Evolutionary conservation across 1,284 basidiomycete species (phyloP).

Genomic region (Boletus coffeatus): DNA sequence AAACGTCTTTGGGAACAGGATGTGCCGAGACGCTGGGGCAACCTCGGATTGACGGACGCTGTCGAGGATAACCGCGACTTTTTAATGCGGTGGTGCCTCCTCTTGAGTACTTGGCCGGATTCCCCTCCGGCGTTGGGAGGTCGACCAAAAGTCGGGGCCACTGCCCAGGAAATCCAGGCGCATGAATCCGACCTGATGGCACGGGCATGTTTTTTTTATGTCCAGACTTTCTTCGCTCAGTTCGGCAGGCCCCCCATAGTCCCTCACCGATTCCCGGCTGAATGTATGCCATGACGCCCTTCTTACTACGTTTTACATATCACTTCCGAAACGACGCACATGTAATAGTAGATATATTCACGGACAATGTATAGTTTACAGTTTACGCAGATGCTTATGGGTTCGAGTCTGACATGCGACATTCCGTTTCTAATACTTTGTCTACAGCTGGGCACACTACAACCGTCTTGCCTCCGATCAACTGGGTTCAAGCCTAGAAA

Average conservation of each 20-base stretch:
- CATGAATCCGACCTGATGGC: neutral
- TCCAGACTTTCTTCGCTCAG: neutral
- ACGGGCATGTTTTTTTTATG: neutral
- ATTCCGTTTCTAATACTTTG: no score
- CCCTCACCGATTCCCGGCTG: neutral
- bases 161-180: neutral
- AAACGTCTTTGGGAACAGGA: neutral
- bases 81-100: neutral
- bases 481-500: no score
- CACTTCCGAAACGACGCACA: neutral
- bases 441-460: no score
- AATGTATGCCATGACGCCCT: neutral
- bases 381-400: no score
- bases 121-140: neutral
- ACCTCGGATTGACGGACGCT: neutral
- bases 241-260: neutral
- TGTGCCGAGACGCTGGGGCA: neutral
- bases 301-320: neutral
- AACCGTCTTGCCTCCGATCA: no score
- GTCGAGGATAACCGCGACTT: neutral
- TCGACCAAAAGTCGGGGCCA: neutral
- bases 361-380: neutral
- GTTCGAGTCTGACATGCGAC: no score
- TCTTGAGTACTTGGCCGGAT: neutral
- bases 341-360: neutral